These are phyloP conservation scores for Septoria linicola DNA, from an alignment of 2,329 filamentous ascomycete species.

Conservation along the genomic window DNA sequence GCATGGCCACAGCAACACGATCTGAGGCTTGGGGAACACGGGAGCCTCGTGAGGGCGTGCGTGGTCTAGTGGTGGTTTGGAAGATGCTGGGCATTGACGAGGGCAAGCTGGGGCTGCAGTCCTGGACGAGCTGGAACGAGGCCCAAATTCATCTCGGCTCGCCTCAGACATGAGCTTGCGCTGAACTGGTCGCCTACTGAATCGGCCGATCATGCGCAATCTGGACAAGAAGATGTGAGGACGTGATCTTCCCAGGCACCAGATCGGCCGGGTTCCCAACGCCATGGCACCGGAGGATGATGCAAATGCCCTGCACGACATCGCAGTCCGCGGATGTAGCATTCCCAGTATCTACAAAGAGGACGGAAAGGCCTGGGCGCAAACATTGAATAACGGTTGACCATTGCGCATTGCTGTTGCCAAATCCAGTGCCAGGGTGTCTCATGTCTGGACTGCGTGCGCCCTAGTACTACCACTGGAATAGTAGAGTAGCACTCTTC, in stretches of 20 bases:
- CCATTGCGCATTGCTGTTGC: conserved; percentile 5
- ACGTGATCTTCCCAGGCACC: conserved; percentile 19
- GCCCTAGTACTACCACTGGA: conserved; percentile 7
- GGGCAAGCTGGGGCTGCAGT: conserved; percentile 8
- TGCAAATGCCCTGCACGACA: conserved; percentile 10
- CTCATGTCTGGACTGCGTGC: conserved; percentile 9
- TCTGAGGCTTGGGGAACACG: conserved; percentile 1
- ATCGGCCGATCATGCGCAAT: conserved; percentile 24
- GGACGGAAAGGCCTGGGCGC: too few relatives aligned
- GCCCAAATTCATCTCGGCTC: conserved; percentile 18
- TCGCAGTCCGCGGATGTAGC: background rate
- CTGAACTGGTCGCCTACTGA: conserved; percentile 12
- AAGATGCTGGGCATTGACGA: conserved; percentile 9
- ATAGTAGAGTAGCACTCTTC: background rate
- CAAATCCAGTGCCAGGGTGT: conserved; percentile 4
- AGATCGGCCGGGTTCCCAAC: conserved; percentile 17
- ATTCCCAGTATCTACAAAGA: too few relatives aligned
- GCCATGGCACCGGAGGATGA: conserved; percentile 18
- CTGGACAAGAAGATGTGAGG: conserved; percentile 18
- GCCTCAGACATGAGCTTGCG: conserved; percentile 10
- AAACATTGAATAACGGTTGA: too few relatives aligned
- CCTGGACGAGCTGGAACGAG: conserved; percentile 12
- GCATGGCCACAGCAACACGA: conserved; percentile 9
- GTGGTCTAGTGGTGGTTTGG: background rate
- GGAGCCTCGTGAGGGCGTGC: background rate